Evolutionary conservation across 441 rosid genomes (phyloP).

Genomic region (Metrosideros polymorpha): DNA sequence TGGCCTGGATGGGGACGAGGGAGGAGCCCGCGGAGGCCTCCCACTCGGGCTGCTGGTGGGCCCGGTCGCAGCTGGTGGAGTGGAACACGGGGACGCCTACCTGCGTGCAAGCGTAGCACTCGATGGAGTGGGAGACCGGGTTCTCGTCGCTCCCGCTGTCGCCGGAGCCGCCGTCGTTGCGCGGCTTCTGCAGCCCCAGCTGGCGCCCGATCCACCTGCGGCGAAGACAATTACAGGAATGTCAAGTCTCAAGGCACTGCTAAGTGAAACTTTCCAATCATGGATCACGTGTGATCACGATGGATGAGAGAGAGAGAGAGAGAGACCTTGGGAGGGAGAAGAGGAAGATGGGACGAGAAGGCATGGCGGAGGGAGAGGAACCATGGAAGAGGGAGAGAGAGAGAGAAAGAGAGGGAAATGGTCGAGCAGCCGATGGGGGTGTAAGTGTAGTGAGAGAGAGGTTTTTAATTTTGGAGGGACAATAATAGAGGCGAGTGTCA

Average conservation of each 20-base stretch:
- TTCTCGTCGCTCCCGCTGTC: slow-evolving; percentile 1
- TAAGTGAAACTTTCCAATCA: not conserved
- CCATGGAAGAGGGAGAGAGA: slow-evolving; percentile 25
- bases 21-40: slow-evolving; percentile 67
- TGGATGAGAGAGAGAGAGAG: not conserved
- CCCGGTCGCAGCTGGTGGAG: slow-evolving; percentile 64
- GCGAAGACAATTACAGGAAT: not conserved
- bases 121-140: slow-evolving; percentile 22
- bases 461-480: slow-evolving; percentile 16
- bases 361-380: slow-evolving; percentile 31
- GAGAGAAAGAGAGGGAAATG: not conserved
- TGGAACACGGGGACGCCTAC: slow-evolving; percentile 65
- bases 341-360: slow-evolving; percentile 27
- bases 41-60: slow-evolving; percentile 49
- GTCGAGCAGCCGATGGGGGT: not conserved
- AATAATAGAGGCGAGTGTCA: slow-evolving; percentile 1
- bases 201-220: slow-evolving; percentile 34
- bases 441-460: not conserved
- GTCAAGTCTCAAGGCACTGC: not conserved
- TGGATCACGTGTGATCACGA: not conserved
- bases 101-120: slow-evolving; percentile 67
- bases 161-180: not conserved
- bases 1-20: slow-evolving; percentile 45
- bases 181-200: not conserved
- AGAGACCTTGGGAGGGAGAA: slow-evolving; percentile 37